Evolutionary conservation across 495 filamentous ascomycete genomes (phyloP).

Genomic region (Penicillium tannophilum): DNA sequence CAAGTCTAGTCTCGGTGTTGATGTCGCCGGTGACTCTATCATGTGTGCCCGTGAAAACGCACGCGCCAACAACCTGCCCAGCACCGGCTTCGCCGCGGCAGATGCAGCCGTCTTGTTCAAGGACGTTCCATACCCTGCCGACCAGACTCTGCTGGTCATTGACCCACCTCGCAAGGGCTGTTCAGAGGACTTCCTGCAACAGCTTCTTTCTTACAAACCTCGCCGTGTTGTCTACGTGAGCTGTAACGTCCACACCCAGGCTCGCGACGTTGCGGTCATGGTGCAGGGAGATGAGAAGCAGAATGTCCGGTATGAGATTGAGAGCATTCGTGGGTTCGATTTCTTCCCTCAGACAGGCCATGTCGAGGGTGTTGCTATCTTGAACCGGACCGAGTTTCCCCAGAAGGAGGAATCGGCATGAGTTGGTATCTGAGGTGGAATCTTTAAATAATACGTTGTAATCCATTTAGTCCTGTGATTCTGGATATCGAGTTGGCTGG

Average conservation of each 20-base stretch:
- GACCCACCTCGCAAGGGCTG: conserved; percentile 96
- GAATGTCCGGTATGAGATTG: conserved; percentile 74
- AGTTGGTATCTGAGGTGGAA: not conserved
- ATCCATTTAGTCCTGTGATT: not conserved
- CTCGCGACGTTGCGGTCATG: conserved; percentile 83
- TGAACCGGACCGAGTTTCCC: conserved; percentile 47
- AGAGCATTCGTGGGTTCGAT: conserved; percentile 91
- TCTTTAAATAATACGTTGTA: conserved; percentile 4
- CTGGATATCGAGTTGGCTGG: not conserved
- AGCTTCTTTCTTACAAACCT: conserved; percentile 76
- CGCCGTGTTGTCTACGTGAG: conserved; percentile 86
- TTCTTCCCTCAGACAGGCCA: conserved; percentile 98
- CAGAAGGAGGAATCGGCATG: conserved; percentile 11
- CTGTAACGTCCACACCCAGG: conserved; percentile 98
- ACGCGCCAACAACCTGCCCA: conserved; percentile 67
- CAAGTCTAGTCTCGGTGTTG: conserved; percentile 66
- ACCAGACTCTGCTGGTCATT: conserved; percentile 85
- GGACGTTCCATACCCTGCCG: conserved; percentile 64
- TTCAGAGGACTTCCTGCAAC: conserved; percentile 77
- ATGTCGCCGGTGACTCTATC: conserved; percentile 73
- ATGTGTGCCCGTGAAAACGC: conserved; percentile 75
- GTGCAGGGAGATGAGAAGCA: conserved; percentile 63
- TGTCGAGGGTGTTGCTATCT: conserved; percentile 89
- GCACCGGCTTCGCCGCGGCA: conserved; percentile 78
- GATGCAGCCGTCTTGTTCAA: conserved; percentile 84